Evolutionary conservation across 2,329 filamentous ascomycete species (phyloP), one percentile per base, ranked within the genome.

Genomic region (Ceratocystis cacaofunesta): DNA sequence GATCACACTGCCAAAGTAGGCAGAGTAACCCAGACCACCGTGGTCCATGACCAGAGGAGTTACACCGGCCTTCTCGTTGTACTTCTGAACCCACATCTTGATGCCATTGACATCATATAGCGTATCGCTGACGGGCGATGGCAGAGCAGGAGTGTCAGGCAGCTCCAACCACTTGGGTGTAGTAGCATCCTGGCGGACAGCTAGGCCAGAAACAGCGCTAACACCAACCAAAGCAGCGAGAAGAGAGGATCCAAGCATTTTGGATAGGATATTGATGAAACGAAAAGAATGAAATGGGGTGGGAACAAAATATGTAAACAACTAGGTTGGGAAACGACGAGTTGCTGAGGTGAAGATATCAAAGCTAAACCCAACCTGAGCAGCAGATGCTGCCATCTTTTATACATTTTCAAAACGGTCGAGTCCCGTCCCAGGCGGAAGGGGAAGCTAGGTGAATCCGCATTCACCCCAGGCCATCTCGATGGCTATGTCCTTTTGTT

Each of bases 21-120:
- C 74, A 10, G 74, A 77, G 70, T 76, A 76, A 28, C 75, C 75
- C 32, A 78, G 73, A 28, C 76, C 76, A 41, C 75, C 75, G 68
- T 76, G 74, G 55, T 75, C 70, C 65, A 78, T 69, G 65, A 78
- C 72, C 2, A 78, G 71, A 5, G 76, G 75, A 0, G 71, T 68
- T 15, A 71, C 70, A 44, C 71, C 71, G 2, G 72, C 70, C 6
- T 70, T 60, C 36, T 74, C 71, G 65, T 76, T 77, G 71, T 77
- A 77, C 69, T 75, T 73, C 67, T 76, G 75, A 69, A 71, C 73
- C 76, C 76, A 78, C 22, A 78, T 73, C 6, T 75, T 69, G 8
- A 73, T 76, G 50, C 74, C 73, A 66, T 77, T 76, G 69, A 76
- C 71, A 5, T 69, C 61, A 10, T 69, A 71, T 4, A 69, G 71